Base-by-base conservation (phyloP, 2,329 filamentous ascomycete genomes). In the Alternaria burnsii region DNA sequence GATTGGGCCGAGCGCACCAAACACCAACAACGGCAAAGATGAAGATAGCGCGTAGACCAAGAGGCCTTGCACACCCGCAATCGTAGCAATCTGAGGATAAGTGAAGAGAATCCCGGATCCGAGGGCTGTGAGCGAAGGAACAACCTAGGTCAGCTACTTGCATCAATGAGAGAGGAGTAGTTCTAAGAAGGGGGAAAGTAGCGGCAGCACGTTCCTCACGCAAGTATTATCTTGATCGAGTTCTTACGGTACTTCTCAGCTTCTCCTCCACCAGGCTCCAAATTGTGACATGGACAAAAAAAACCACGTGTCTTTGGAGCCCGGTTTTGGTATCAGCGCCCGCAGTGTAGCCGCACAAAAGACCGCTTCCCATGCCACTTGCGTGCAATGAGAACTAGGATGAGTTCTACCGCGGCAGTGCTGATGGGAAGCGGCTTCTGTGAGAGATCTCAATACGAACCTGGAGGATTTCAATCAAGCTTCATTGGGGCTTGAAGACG, bases 141-240 rank as follows among this genome's bases (percentile, higher is more conserved):
- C 55, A 66, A 30, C 58, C 74, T 77, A 75, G 65, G 74, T 79
- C 63, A 79, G 76, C 74, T 59, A 53, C 60, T 55, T 66, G 52
- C 42, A 47, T n/a, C 51, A 56, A 58, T 58, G 67, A 63, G 62
- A 55, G 71, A 62, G 71, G 61, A 52, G 71, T 62, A 71, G 72
- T 22, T 75, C 82, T 80, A 82, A 73, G 75, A 67, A 28, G 28
- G 73, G 59, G 46, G 46, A 50, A 38, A 78, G 78, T 88, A 92
- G 91, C 91, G 91, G 91, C 91, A 94, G 91, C 91, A 94, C 92
- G 86, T 94, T 94, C 91, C 92, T 89, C 92, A 94, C 92, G 92
- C 92, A 95, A 95, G 92, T 90, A 93, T 94, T 95, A 94, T 92
- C 92, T 95, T 95, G 92, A 92, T 95, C 92, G 91, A 94, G 91